These are phyloP conservation scores for Fraxinus pennsylvanica DNA, from an alignment of 257 asterid species.

Conservation along the genomic window DNA sequence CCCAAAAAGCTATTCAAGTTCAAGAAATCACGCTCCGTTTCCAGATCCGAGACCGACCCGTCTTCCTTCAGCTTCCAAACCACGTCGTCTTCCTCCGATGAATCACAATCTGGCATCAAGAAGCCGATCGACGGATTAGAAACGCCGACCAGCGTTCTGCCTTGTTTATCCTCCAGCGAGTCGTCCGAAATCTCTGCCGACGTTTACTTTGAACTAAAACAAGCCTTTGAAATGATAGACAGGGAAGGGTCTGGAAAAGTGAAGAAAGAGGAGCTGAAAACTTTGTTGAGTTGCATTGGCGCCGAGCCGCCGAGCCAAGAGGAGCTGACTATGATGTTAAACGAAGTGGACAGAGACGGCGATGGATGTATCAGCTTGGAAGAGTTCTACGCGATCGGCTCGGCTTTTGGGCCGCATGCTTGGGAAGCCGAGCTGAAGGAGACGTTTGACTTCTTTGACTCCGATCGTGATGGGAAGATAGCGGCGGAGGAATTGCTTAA, in stretches of 20 bases:
- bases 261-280: conserved; percentile 50
- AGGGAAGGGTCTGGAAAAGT: conserved; percentile 63
- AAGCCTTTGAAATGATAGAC: conserved; percentile 73
- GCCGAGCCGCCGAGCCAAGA: conserved; percentile 55
- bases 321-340: conserved; percentile 51
- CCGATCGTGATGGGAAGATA: conserved; percentile 77
- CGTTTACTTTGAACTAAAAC: conserved; percentile 43
- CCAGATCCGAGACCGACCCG: too few relatives aligned
- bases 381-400: conserved; percentile 51
- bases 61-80: neutral
- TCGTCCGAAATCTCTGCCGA: conserved; percentile 45
- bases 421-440: conserved; percentile 53
- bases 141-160: conserved; percentile 78
- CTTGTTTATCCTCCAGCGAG: conserved; percentile 41
- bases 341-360: conserved; percentile 66
- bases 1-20: too few relatives aligned
- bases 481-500: conserved; percentile 73
- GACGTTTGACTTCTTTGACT: conserved; percentile 72
- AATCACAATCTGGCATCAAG: conserved; percentile 23
- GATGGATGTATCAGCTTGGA: conserved; percentile 70
- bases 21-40: too few relatives aligned
- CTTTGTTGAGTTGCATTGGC: conserved; percentile 50
- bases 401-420: conserved; percentile 61
- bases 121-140: conserved; percentile 30
- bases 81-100: conserved; percentile 41